Evolutionary conservation across 805 yeast species (phyloP), one percentile per base, ranked within the genome.

Genomic region (Candida pseudoglaebosa): DNA sequence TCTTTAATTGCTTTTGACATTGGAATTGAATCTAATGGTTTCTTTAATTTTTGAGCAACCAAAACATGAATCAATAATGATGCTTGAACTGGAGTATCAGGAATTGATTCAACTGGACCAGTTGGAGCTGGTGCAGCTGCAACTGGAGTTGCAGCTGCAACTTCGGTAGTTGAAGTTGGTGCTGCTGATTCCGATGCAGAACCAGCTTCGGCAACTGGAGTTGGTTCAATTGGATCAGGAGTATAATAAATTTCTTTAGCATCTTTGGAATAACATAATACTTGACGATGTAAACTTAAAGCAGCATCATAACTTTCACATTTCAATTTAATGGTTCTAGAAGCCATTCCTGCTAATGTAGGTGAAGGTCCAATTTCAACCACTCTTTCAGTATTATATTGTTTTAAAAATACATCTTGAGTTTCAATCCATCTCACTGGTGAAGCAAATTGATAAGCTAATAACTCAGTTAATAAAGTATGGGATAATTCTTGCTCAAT

Each of bases 361-460:
- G 99, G 98, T 35, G 98, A 89, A 45, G 99, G 99, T 40, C 99
- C 99, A 48, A 93, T 87, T 68, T 93, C 99, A 50, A 93, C 96
- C 45, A 93, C 91, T 59, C 99, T 80, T 71, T 95, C 99, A 45
- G 97, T 84, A 68, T 91, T 89, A 78, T 80, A 84, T 54, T 89
- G 93, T 63, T 86, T 85, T 62, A 93, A 78, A 61, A 93, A 85
- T 42, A 93, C 98, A 71, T 93, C 99, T 70, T 93, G 99, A 46
- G 99, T 93, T 65, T 95, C 99, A 64, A 95, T 93, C 98, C 99
- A 93, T 77, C 98, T 82, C 49, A 93, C 99, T 34, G 99, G 99
- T 46, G 97, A 90, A 36, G 99, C 99, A 59, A 93, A 93, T 69
- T 93, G 99, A 71, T 90, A 93, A 39, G 99, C 98, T 70, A 93